Base-by-base conservation (phyloP, 257 asterid genomes). In the Echites panduratus region DNA sequence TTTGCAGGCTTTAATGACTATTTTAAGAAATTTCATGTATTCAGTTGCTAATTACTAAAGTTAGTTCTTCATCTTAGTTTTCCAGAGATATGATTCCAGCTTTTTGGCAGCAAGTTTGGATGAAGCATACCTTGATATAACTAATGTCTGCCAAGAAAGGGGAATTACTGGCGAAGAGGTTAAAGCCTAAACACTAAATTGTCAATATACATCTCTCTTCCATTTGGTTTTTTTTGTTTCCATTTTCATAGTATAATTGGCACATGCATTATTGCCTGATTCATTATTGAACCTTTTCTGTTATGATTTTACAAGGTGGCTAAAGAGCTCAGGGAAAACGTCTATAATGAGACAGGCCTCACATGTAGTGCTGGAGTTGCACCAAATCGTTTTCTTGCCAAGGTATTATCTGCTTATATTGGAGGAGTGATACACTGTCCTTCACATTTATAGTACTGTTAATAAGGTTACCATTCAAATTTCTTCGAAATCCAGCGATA, bases 281-380 rank as follows among this genome's bases (percentile, higher is more conserved):
- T 22, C 24, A 59, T 69, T 75, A 48, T 13, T 75, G 70, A 70
- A 24, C 72, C 27, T 68, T 49, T 32, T 63, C 59, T 2, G 63
- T 80, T 73, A 17, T 66, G 54, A 63, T 61, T n/a, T 66, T 73
- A 74, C 82, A 50, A 93, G 99, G 93, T 91, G 70, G 97, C 99
- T 48, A 90, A 84, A 85, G 97, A 86, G 84, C 96, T 94, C 72
- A 84, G 99, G 80, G 83, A 79, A 81, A 79, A 85, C 77, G 87
- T 94, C 44, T 75, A 68, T 79, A 75, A 77, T 77, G 97, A 89
- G 84, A 91, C 99, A 38, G 97, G 99, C 70, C 93, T 94, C 69
- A 95, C 98, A 24, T 95, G 99, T 77, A 95, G 99, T 86, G 97
- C 96, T 32, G 99, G 99, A 68, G 93, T 95, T 50, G 95, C 87